phyloP scores from a whole-genome alignment of 139 green algal genomes.

The Nannochloris sp. region DNA sequence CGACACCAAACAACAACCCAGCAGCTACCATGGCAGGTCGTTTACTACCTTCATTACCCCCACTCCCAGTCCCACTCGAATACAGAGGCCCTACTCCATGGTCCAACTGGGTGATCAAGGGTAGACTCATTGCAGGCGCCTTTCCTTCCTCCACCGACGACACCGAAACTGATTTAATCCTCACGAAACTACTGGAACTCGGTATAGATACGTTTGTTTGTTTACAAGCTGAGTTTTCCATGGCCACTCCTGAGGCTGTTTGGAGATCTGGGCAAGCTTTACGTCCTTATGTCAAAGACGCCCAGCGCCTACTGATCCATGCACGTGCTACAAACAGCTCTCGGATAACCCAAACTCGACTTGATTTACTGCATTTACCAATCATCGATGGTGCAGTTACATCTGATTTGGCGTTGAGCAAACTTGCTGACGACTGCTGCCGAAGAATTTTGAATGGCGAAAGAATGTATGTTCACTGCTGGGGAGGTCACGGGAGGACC shows the following conservation, averaged over 20 bases:
- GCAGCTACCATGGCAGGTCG: neutral
- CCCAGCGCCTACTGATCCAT: constrained; percentile 56
- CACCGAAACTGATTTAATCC: constrained; percentile 58
- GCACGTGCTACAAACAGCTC: constrained; percentile 25
- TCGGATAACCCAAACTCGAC: constrained; percentile 42
- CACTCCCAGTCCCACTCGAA: constrained; percentile 6
- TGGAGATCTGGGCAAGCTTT: constrained; percentile 60
- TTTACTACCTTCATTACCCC: constrained; percentile 4
- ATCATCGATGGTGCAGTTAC: constrained; percentile 73
- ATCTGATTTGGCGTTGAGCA: constrained; percentile 39
- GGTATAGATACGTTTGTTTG: constrained; percentile 78
- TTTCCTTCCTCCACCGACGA: constrained; percentile 61
- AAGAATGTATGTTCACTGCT: constrained; percentile 73
- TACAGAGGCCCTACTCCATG: constrained; percentile 23
- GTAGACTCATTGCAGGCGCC: constrained; percentile 20
- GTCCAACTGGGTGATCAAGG: constrained; percentile 31
- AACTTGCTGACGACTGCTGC: constrained; percentile 72
- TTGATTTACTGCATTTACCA: constrained; percentile 76
- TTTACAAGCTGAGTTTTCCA: constrained; percentile 72
- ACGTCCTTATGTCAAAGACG: constrained; percentile 77
- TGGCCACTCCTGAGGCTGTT: constrained; percentile 52
- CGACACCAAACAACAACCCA: too few relatives aligned
- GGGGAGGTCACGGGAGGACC: constrained; percentile 56
- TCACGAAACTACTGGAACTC: constrained; percentile 62
- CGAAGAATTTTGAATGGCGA: constrained; percentile 53